phyloP scores from a whole-genome alignment of 225 moss, liverwort and hornwort genomes.

The Physcomitrellopsis africana region DNA sequence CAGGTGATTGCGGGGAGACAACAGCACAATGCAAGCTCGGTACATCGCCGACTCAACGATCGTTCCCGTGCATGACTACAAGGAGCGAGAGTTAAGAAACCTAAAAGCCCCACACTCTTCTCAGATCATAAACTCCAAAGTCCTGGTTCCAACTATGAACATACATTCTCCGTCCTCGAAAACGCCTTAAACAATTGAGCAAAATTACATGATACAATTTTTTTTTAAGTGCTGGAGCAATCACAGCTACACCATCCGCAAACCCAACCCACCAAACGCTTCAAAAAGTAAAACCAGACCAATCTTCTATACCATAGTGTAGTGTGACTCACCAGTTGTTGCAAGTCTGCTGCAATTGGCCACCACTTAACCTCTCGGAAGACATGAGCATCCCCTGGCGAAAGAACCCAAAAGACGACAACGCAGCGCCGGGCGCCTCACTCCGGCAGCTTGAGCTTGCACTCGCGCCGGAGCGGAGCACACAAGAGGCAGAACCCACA shows the following conservation, averaged over 20 bases:
- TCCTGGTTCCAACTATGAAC: background rate
- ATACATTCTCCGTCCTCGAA: background rate
- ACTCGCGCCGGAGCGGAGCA: conserved; percentile 16
- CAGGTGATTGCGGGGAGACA: background rate
- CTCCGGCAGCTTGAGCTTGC: background rate
- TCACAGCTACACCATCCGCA: background rate
- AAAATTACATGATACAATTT: background rate
- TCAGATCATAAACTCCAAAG: background rate
- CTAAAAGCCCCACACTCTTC: background rate
- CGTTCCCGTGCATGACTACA: too few relatives aligned
- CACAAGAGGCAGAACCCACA: conserved; percentile 14
- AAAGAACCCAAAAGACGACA: conserved; percentile 28
- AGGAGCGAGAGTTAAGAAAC: too few relatives aligned
- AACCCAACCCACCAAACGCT: background rate
- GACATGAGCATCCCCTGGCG: conserved; percentile 5
- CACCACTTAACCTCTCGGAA: background rate
- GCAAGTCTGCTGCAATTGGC: conserved; percentile 13
- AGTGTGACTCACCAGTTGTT: conserved; percentile 16
- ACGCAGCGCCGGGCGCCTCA: conserved; percentile 20
- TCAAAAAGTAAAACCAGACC: background rate
- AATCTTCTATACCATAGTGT: too few relatives aligned
- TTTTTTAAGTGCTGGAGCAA: background rate
- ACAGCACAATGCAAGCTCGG: too few relatives aligned
- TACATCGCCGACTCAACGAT: too few relatives aligned
- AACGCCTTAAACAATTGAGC: background rate